Evolutionary conservation across 140 eudicot genomes (phyloP).

Genomic region (Ambrosia hybrid): DNA sequence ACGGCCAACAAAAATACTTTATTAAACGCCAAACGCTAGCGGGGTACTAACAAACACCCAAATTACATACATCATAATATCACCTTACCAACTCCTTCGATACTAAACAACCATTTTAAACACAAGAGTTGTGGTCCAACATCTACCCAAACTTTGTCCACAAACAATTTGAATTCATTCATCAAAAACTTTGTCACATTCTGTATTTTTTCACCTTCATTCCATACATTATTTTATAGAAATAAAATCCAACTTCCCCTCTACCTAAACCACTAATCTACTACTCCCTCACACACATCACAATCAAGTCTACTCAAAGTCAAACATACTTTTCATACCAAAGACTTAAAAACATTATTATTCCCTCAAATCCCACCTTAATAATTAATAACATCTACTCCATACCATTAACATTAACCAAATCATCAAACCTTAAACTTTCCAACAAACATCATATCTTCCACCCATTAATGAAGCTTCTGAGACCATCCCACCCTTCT

Average conservation of each 20-base stretch:
- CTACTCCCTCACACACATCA: slow-evolving; percentile 21
- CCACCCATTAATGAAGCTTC: slow-evolving; percentile 34
- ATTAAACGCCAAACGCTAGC: no score
- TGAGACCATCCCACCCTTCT: slow-evolving; percentile 39
- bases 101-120: no score
- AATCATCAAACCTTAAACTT: neutral
- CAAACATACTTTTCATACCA: slow-evolving; percentile 24
- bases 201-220: neutral
- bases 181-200: slow-evolving; percentile 8
- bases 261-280: slow-evolving; percentile 33
- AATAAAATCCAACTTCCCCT: slow-evolving; percentile 18
- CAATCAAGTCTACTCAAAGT: slow-evolving; percentile 40
- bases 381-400: neutral
- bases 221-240: slow-evolving; percentile 12
- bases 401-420: no score
- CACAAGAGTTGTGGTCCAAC: neutral
- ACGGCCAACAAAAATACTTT: no score
- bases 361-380: slow-evolving; percentile 23
- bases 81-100: no score
- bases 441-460: slow-evolving; percentile 20
- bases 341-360: neutral
- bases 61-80: no score
- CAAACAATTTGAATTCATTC: neutral
- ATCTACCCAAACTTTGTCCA: slow-evolving; percentile 4
- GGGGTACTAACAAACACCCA: no score